These are phyloP conservation scores for Aspergillus sp. DNA, from an alignment of 2,329 filamentous ascomycete species.

Conservation along the genomic window DNA sequence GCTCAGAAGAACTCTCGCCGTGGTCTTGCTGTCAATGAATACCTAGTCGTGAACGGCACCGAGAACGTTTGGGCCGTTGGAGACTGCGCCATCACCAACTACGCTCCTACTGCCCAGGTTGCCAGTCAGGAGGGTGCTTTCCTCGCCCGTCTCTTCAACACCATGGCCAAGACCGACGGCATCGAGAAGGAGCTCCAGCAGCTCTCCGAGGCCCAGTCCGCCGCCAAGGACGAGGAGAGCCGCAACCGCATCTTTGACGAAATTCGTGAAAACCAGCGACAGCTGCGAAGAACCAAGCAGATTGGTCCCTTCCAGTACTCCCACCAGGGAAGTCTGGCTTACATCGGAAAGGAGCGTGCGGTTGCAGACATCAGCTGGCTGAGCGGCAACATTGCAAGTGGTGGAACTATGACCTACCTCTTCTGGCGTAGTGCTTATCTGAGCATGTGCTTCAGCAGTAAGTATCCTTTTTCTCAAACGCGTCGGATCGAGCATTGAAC, in stretches of 20 bases:
- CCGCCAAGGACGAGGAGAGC: constrained; percentile 63
- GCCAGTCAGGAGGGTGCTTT: constrained; percentile 94
- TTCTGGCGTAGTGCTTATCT: constrained; percentile 98
- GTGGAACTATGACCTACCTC: constrained; percentile 90
- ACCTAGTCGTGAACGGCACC: constrained; percentile 94
- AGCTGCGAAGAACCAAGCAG: constrained; percentile 85
- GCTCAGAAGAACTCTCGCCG: constrained; percentile 94
- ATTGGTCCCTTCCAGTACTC: constrained; percentile 98
- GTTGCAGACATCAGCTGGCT: constrained; percentile 97
- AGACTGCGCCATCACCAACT: constrained; percentile 96
- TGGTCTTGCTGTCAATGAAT: constrained; percentile 95
- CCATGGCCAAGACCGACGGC: constrained; percentile 90
- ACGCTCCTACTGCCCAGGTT: constrained; percentile 95
- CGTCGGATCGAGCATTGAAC: constrained; percentile 8
- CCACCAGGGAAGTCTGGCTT: constrained; percentile 93
- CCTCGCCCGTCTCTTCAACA: constrained; percentile 94
- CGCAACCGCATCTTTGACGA: constrained; percentile 63
- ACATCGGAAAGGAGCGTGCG: constrained; percentile 97
- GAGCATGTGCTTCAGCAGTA: constrained; percentile 99
- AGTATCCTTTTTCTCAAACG: constrained; percentile 46
- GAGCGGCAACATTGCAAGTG: constrained; percentile 92
- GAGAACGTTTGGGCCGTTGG: constrained; percentile 98
- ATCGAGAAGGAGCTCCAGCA: constrained; percentile 74
- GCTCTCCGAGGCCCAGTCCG: constrained; percentile 64
- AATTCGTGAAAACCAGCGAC: constrained; percentile 84